phyloP scores from a whole-genome alignment of 345 rosid genomes.

The Ricinus communis region DNA sequence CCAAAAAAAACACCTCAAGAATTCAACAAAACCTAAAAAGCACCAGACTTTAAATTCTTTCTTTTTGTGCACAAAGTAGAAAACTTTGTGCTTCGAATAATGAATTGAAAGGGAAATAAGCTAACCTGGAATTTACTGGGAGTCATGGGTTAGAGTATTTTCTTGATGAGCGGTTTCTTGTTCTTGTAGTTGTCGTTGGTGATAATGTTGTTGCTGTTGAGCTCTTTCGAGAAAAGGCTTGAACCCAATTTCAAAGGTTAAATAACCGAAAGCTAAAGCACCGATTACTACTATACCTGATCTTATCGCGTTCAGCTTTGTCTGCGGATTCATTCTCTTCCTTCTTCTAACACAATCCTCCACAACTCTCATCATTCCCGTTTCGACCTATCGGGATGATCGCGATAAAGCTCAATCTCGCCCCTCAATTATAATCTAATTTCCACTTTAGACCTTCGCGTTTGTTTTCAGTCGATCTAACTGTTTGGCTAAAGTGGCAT shows the following conservation, averaged over 20 bases:
- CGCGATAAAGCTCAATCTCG: too few relatives aligned
- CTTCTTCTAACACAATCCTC: neutral
- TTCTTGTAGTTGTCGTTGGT: conserved; percentile 10
- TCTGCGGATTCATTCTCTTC: conserved; percentile 18
- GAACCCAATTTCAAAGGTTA: conserved; percentile 61
- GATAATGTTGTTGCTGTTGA: conserved; percentile 31
- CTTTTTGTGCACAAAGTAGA: neutral
- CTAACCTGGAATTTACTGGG: conserved; percentile 9
- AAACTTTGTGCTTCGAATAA: neutral
- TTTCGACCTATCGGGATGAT: too few relatives aligned
- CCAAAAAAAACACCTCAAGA: neutral
- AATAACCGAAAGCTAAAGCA: conserved; percentile 69
- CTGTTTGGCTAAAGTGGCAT: too few relatives aligned
- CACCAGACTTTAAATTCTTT: neutral
- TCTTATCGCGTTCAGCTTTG: conserved; percentile 48
- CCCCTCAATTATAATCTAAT: too few relatives aligned
- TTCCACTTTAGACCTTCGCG: too few relatives aligned
- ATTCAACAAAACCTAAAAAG: neutral
- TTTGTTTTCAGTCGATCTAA: too few relatives aligned
- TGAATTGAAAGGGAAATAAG: neutral
- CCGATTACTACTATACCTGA: conserved; percentile 60
- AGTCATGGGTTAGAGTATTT: conserved; percentile 8
- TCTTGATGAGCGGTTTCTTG: neutral
- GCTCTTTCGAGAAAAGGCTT: conserved; percentile 66
- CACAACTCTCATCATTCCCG: too few relatives aligned